Evolutionary conservation across 169 alveolate species (phyloP).

Genomic region (Plasmodium cynomolgi): DNA sequence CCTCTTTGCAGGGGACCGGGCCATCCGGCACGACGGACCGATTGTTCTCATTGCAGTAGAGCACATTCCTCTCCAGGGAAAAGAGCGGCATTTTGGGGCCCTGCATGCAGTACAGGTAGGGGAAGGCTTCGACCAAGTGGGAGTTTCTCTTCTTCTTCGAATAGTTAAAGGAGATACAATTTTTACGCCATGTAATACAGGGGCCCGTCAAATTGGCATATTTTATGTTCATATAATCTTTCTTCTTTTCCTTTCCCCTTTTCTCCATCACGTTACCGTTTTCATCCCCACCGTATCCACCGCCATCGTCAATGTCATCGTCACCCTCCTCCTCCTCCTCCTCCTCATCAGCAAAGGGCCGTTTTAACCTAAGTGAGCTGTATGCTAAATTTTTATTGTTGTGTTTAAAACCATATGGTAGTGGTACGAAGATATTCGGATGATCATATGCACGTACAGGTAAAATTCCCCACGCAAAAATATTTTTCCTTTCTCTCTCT

Average conservation of each 20-base stretch:
- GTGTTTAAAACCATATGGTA: conserved; percentile 91
- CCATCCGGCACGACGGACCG: background rate
- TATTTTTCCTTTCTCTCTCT: conserved; percentile 73
- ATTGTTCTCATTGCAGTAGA: conserved; percentile 30
- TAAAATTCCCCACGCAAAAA: conserved; percentile 91
- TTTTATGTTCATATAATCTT: conserved; percentile 83
- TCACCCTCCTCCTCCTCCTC: background rate
- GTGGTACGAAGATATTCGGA: conserved; percentile 89
- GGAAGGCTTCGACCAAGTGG: conserved; percentile 9
- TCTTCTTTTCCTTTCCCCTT: conserved; percentile 77
- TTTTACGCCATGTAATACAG: conserved; percentile 80
- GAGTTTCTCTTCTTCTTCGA: conserved; percentile 16
- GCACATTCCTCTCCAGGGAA: conserved; percentile 54
- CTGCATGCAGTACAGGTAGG: conserved; percentile 51
- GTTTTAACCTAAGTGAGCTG: background rate
- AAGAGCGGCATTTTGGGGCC: conserved; percentile 31
- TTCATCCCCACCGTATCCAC: background rate
- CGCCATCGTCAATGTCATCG: background rate
- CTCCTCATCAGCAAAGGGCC: background rate
- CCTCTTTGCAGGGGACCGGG: background rate
- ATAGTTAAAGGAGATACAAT: conserved; percentile 72
- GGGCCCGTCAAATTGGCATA: conserved; percentile 83
- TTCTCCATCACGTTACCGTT: conserved; percentile 68
- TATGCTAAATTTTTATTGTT: conserved; percentile 87
- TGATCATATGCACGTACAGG: conserved; percentile 91